Conservation (phyloP, 1,284 basidiomycete genomes). For the Sanghuangporus baumii region DNA sequence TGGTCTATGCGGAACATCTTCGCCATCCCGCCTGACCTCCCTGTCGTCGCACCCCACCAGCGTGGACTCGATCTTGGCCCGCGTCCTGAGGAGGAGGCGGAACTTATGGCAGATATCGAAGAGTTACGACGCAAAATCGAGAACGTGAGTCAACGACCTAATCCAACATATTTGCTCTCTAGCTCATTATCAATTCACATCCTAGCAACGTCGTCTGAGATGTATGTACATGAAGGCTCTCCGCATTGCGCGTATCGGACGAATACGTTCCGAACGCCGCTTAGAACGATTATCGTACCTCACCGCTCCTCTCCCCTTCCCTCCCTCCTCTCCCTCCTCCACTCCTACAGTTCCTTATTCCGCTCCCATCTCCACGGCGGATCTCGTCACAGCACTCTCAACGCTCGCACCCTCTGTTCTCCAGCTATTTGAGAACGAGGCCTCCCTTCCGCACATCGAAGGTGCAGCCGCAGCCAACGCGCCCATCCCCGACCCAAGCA, state of each 20-base stretch:
- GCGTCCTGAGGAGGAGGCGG: slow-evolving; percentile 46
- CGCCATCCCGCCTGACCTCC: slow-evolving; percentile 55
- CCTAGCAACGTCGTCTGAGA: slow-evolving; percentile 59
- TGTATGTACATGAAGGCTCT: slow-evolving; percentile 44
- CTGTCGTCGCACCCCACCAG: slow-evolving; percentile 66
- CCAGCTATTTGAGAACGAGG: slow-evolving; percentile 40
- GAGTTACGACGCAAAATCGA: slow-evolving; percentile 51
- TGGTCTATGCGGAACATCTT: slow-evolving; percentile 78
- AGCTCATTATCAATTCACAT: background rate
- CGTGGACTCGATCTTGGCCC: slow-evolving; percentile 47
- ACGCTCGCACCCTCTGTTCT: slow-evolving; percentile 34
- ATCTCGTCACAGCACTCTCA: slow-evolving; percentile 25
- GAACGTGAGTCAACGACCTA: slow-evolving; percentile 39
- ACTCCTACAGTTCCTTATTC: slow-evolving; percentile 24
- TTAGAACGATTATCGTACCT: slow-evolving; percentile 43
- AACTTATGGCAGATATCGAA: slow-evolving; percentile 57
- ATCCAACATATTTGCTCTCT: slow-evolving; percentile 1
- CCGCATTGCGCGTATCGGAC: slow-evolving; percentile 39
- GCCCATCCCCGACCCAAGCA: slow-evolving; percentile 50
- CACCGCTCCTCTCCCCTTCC: slow-evolving; percentile 25
- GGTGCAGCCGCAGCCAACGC: slow-evolving; percentile 34
- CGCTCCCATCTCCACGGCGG: slow-evolving; percentile 35
- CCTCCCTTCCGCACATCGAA: slow-evolving; percentile 47
- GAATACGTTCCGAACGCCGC: slow-evolving; percentile 37
- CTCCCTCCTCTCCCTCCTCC: slow-evolving; percentile 15